These are phyloP conservation scores for Zoysia matrella DNA, from an alignment of 202 grass and related monocot species.

Conservation along the genomic window DNA sequence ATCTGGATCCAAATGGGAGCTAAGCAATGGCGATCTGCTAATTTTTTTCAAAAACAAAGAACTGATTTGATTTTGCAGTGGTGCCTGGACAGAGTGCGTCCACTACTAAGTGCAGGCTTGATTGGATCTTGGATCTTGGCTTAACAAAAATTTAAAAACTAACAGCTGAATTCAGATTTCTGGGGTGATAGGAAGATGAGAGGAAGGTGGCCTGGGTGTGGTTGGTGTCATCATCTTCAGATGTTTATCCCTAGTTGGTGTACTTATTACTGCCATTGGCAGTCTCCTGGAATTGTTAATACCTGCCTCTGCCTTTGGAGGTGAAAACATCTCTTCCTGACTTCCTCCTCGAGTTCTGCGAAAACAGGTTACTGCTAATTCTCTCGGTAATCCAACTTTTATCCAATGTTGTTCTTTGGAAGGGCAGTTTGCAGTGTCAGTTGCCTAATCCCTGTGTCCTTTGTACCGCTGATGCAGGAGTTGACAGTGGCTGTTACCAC, in stretches of 20 bases:
- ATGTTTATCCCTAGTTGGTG: slow-evolving; percentile 44
- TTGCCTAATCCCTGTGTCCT: slow-evolving; percentile 39
- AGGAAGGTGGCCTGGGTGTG: slow-evolving; percentile 49
- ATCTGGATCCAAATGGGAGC: slow-evolving; percentile 87
- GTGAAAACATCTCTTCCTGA: not conserved
- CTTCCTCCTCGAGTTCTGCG: no score
- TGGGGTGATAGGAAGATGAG: slow-evolving; percentile 46
- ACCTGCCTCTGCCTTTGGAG: slow-evolving; percentile 31
- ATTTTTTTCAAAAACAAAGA: slow-evolving; percentile 26
- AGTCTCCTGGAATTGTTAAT: slow-evolving; percentile 48
- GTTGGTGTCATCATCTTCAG: slow-evolving; percentile 50
- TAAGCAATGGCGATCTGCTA: slow-evolving; percentile 30
- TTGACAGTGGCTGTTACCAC: slow-evolving; percentile 52
- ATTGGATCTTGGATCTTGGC: slow-evolving; percentile 32
- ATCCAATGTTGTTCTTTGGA: slow-evolving; percentile 20
- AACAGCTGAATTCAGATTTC: not conserved
- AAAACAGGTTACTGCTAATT: no score
- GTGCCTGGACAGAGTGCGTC: slow-evolving; percentile 22
- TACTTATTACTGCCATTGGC: slow-evolving; percentile 51
- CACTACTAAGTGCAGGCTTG: slow-evolving; percentile 33
- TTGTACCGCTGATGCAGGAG: slow-evolving; percentile 45
- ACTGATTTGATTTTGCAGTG: slow-evolving; percentile 37
- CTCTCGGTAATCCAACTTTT: no score
- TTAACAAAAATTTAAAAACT: not conserved
- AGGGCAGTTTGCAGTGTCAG: slow-evolving; percentile 56